Base-by-base conservation (phyloP, 257 asterid genomes). In the Primulina huaijiensis region DNA sequence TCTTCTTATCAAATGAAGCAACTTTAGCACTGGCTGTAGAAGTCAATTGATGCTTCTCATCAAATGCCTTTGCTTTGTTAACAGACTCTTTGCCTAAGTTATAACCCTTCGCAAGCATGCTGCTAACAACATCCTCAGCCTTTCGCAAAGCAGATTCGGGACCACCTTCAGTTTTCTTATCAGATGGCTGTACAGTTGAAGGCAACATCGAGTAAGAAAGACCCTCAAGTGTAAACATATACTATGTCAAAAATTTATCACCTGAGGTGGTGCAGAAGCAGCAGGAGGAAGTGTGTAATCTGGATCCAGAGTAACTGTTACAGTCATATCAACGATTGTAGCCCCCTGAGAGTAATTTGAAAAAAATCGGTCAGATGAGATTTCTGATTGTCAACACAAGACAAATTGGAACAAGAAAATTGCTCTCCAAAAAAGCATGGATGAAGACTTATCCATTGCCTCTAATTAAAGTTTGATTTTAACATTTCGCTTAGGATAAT, bases 41-140 rank as follows among this genome's bases (percentile, higher is more conserved):
- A 14, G 79, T 77, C 64, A 82, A n/a, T 67, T 82, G 85, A 78
- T 72, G 87, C 82, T 82, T 82, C 66, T 80, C 85, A 40, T 82
- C 87, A 19, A 82, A 72, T 25, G 81, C 10, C 72, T 80, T 79
- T 8, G 87, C 85, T 63, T 75, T 77, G 75, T 72, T 80, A 31
- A 82, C 58, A 11, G 87, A 81, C 64, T 82, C 87, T 46, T 77
- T 82, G 7, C 84, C 87, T 58, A 82, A 62, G 52, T 77, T 60
- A 64, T 77, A 80, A 14, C 87, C 85, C 68, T 66, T 82, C 1
- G 86, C 86, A 52, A 82, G 72, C 86, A 82, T 82, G 69, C 78
- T 43, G 62, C 78, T 82, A 29, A 82, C 84, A 16, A 82, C 86
- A 72, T 79, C 84, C 69, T 82, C 86, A 31, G 84, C 86, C 66